Evolutionary conservation across 2,329 filamentous ascomycete species (phyloP), one percentile per base, ranked within the genome.

Genomic region (Sclerotinia nivalis): DNA sequence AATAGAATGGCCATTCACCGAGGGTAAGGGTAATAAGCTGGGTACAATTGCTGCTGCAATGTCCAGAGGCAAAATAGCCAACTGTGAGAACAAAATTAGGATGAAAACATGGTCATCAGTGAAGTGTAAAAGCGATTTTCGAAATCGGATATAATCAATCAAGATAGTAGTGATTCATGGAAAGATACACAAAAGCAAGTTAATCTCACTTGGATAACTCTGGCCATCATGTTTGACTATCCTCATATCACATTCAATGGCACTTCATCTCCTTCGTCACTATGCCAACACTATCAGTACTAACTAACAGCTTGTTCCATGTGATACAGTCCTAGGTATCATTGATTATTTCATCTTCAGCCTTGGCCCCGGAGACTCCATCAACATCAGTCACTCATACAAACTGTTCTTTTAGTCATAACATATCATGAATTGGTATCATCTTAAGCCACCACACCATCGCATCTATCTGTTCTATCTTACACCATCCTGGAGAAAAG

Each of bases 321-420:
- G 22, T 2, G 15, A 37, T 28, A 62, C 60, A 49, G 4, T 13
- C 31, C 8, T 49, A 15, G n/a, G 22, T 25, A 52, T 40, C 45
- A 50, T n/a, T 37, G 45, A 13, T 7, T n/a, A 7, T 7, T 22
- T 40, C 22, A 13, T 25, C 47, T 12, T 50, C 8, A 25, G 37
- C 47, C 9, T 20, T 40, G 60, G 22, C n/a, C 15, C n/a, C n/a
- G 45, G 6, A 8, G 37, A 25, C 60, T 12, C 28, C 34, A 28
- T 0, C 45, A 50, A 10, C 22, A 50, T 22, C 34, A 22, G 7
- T 75, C 73, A 22, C 72, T 37, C 69, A 40, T 74, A 75, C 12
- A 72, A 73, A 68, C 71, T 72, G 22, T 73, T 70, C 18, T 55
- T 69, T 43, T 62, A 43, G 28, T 62, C 58, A 49, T 65, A 45